phyloP scores from a whole-genome alignment of 805 yeast species.

The Candida montana region DNA sequence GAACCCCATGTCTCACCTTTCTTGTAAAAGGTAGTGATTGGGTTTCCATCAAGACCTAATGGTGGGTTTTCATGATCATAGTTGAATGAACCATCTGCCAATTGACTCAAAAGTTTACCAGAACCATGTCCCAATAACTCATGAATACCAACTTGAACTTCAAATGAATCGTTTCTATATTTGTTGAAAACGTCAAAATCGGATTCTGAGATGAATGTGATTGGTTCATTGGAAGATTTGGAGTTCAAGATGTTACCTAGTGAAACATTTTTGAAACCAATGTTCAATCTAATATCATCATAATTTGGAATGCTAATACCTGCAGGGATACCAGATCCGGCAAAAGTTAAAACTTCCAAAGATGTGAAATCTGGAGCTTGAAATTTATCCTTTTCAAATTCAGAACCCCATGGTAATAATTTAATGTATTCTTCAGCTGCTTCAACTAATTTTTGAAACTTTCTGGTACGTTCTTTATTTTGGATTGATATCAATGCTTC shows the following conservation, averaged over 20 bases:
- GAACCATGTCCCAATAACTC: slow-evolving; percentile 90
- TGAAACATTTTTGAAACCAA: slow-evolving; percentile 87
- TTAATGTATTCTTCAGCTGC: slow-evolving; percentile 61
- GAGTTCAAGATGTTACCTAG: slow-evolving; percentile 82
- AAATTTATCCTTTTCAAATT: slow-evolving; percentile 77
- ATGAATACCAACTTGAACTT: slow-evolving; percentile 91
- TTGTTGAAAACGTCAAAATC: slow-evolving; percentile 57
- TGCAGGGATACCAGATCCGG: slow-evolving; percentile 88
- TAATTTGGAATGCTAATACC: slow-evolving; percentile 92
- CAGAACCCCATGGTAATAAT: slow-evolving; percentile 71
- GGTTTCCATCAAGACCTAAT: slow-evolving; percentile 51
- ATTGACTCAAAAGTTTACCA: slow-evolving; percentile 68
- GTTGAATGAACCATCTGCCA: slow-evolving; percentile 59
- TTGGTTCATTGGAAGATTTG: slow-evolving; percentile 60
- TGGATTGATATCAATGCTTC: slow-evolving; percentile 90
- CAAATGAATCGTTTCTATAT: slow-evolving; percentile 78
- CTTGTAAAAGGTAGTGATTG: slow-evolving; percentile 64
- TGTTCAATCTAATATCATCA: slow-evolving; percentile 77
- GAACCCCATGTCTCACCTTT: slow-evolving; percentile 91
- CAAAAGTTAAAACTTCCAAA: slow-evolving; percentile 81
- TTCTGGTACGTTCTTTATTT: slow-evolving; percentile 78
- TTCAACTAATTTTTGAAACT: slow-evolving; percentile 64
- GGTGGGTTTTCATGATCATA: slow-evolving; percentile 66
- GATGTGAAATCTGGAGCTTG: slow-evolving; percentile 93
- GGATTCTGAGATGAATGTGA: slow-evolving; percentile 55